These are phyloP conservation scores for Tolypocladium cylindrosporum DNA, from an alignment of 2,329 filamentous ascomycete species.

Conservation along the genomic window DNA sequence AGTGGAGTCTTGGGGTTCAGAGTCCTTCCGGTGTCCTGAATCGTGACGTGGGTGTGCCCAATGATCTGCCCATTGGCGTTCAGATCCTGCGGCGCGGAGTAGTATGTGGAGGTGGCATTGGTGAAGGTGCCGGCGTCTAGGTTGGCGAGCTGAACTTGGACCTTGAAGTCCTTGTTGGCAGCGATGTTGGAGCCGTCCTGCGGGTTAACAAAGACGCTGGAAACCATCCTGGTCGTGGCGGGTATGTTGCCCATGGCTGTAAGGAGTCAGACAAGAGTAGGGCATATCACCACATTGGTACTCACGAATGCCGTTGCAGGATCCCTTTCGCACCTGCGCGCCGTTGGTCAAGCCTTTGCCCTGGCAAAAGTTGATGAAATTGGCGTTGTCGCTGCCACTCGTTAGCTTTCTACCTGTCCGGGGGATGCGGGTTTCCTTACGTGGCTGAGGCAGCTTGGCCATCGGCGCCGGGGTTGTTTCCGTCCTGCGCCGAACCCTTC, in stretches of 20 bases:
- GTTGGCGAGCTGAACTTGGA: constrained; percentile 42
- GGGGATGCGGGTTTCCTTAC: constrained; percentile 25
- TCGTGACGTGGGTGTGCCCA: constrained; percentile 49
- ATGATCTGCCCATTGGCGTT: constrained; percentile 38
- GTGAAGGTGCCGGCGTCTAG: constrained; percentile 50
- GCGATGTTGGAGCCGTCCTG: constrained; percentile 37
- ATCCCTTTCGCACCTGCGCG: constrained; percentile 44
- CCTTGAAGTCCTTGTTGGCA: constrained; percentile 39
- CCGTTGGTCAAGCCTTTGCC: constrained; percentile 50
- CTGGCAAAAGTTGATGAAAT: constrained; percentile 55
- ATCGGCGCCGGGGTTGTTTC: constrained; percentile 30
- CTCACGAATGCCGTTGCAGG: constrained; percentile 54
- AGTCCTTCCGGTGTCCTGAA: constrained; percentile 43
- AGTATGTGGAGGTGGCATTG: constrained; percentile 50
- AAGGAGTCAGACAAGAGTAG: background rate
- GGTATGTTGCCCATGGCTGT: constrained; percentile 52
- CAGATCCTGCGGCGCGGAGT: constrained; percentile 47
- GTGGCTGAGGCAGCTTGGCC: constrained; percentile 43
- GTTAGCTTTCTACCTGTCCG: constrained; percentile 3
- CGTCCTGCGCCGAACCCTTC: constrained; percentile 37
- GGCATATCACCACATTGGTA: constrained; percentile 7
- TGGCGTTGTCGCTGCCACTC: constrained; percentile 39
- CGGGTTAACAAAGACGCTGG: constrained; percentile 43
- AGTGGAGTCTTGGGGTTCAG: constrained; percentile 41
- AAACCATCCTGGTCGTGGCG: constrained; percentile 44